Percentiles rank a stretch among this genome's conserved stretches.
These are phyloP conservation scores for Calocybe indica DNA, from an alignment of 768 basidiomycete species.

Conservation along the genomic window DNA sequence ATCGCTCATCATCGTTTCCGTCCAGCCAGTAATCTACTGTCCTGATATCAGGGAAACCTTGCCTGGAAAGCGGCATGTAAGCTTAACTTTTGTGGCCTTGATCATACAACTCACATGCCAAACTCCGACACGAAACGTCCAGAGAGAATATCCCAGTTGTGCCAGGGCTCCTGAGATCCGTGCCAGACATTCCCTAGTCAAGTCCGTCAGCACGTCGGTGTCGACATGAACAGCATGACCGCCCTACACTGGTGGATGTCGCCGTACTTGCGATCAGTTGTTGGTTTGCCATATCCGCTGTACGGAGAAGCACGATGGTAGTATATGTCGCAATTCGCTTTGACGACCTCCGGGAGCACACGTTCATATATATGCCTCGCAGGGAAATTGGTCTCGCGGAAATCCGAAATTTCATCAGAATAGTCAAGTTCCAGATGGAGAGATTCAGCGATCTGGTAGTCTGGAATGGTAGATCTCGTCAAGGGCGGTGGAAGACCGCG, in stretches of 20 bases:
- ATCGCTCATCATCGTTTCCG: slow-evolving; percentile 65
- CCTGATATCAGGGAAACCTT: slow-evolving; percentile 82
- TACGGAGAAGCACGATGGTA: slow-evolving; percentile 91
- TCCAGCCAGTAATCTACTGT: slow-evolving; percentile 90
- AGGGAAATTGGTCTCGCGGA: slow-evolving; percentile 81
- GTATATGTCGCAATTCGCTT: slow-evolving; percentile 53
- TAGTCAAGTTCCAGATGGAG: slow-evolving; percentile 78
- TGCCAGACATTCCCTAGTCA: slow-evolving; percentile 92
- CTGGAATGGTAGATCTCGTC: slow-evolving; percentile 24
- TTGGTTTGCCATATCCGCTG: slow-evolving; percentile 68
- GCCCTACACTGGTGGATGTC: slow-evolving; percentile 85
- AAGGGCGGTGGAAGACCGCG: neutral
- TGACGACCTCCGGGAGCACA: slow-evolving; percentile 70
- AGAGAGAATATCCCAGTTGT: slow-evolving; percentile 86
- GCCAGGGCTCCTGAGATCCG: slow-evolving; percentile 88
- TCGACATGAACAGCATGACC: neutral
- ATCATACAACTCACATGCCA: slow-evolving; percentile 58
- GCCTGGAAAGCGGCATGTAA: slow-evolving; percentile 36
- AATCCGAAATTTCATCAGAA: slow-evolving; percentile 77
- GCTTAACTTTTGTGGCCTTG: neutral
- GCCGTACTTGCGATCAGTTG: slow-evolving; percentile 71
- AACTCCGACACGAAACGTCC: slow-evolving; percentile 96
- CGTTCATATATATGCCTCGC: slow-evolving; percentile 89
- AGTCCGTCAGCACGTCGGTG: neutral
- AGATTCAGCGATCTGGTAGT: slow-evolving; percentile 86